Base-by-base conservation (phyloP, 495 filamentous ascomycete genomes). In the Trichoderma asperelloides region DNA sequence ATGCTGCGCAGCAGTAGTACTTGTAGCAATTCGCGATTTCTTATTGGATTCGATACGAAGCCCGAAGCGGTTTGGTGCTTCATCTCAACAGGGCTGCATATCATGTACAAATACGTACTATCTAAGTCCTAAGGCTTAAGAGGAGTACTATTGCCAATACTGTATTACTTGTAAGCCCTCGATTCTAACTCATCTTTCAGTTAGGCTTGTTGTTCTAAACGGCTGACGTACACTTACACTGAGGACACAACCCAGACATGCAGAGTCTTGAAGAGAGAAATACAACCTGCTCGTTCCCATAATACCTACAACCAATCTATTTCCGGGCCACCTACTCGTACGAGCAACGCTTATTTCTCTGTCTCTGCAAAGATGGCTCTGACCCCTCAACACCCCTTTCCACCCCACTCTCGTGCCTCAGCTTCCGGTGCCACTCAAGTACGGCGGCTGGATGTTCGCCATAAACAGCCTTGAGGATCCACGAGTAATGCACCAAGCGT, bases 401-500 rank as follows among this genome's bases (percentile, higher is more conserved):
- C 25, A 27, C 55, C 55, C 55, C 55, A 60, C 55, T 25, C 23
- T 11, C 0, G 23, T 30, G 55, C 55, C 21, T 60, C 55, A 60
- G 55, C 16, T 60, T 60, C 55, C 55, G 55, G 55, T 27, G 55
- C 23, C 55, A 60, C 55, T 60, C 9, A 25, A 60, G 27, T 25
- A 1, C 55, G 30, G 25, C 55, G 27, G 23, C 55, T 28, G 55
- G 55, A 7, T 60, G 55, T 60, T 28, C 23, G 27, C n/a, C 55
- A 60, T 27, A 60, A 21, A 60, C 25, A 12, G 27, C 27, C 55
- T 60, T 28, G 27, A 25, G 55, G 9, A 25, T 18, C 55, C 27
- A 60, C 55, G 55, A 60, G 55, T 60, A 60, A 60, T 60, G 55
- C 55, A 30, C 55, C 55, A 60, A 30, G 55, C 16, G 55, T 60